phyloP scores from a whole-genome alignment of 306 rosid genomes.

The Oxytropis ochrocephala region DNA sequence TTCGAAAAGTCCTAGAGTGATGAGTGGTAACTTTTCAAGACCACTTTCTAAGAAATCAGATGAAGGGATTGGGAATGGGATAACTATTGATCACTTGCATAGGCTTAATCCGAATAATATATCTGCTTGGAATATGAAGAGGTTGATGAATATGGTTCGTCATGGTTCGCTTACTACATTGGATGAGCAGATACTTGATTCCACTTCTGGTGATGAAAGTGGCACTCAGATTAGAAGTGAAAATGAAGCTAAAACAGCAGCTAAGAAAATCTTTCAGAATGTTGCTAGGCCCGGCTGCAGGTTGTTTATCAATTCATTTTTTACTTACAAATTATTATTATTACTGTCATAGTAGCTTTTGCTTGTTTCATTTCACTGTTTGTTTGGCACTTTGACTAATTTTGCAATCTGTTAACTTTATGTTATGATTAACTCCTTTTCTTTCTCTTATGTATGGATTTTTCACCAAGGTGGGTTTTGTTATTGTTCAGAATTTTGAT shows the following conservation, averaged over 20 bases:
- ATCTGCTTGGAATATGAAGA: conserved; percentile 95
- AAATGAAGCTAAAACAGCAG: conserved; percentile 75
- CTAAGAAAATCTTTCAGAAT: conserved; percentile 71
- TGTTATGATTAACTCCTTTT: background rate
- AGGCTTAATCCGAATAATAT: conserved; percentile 66
- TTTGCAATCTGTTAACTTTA: background rate
- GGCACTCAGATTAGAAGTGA: conserved; percentile 60
- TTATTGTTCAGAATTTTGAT: background rate
- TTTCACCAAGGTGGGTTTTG: background rate
- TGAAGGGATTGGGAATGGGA: conserved; percentile 49
- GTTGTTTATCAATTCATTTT: conserved; percentile 34
- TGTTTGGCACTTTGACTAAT: background rate
- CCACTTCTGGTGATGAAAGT: conserved; percentile 37
- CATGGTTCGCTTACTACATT: conserved; percentile 63
- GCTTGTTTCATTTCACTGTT: background rate
- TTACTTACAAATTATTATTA: background rate
- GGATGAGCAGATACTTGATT: conserved; percentile 54
- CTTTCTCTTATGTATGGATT: background rate
- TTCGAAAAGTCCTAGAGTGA: conserved; percentile 28
- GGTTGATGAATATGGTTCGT: conserved; percentile 67
- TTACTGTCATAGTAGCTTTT: background rate
- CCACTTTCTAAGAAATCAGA: conserved; percentile 36
- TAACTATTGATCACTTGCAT: conserved; percentile 68
- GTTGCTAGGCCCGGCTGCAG: conserved; percentile 68
- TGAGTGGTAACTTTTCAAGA: conserved; percentile 33